phyloP scores from a whole-genome alignment of 2,329 filamentous ascomycete species.

The Aspergillus tanneri region DNA sequence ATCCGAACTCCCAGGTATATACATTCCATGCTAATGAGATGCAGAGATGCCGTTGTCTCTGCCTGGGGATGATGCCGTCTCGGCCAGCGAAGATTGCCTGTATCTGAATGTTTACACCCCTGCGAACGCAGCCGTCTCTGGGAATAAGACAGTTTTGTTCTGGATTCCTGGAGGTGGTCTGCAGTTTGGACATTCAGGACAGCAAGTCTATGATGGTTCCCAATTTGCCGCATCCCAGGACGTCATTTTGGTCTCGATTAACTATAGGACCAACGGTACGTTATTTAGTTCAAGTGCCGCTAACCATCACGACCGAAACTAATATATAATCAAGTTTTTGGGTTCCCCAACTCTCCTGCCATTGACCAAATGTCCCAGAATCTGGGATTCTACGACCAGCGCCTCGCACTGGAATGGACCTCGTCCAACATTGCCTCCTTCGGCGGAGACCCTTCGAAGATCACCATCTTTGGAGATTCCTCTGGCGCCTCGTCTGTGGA shows the following conservation, averaged over 20 bases:
- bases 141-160: not conserved
- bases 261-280: not conserved
- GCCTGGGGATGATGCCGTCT: not conserved
- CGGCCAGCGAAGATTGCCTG: not conserved
- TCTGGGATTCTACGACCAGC: not conserved
- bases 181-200: not conserved
- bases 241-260: not conserved
- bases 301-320: not conserved
- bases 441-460: not conserved
- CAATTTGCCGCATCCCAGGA: not conserved
- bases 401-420: not conserved
- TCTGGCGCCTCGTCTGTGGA: not conserved
- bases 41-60: not conserved
- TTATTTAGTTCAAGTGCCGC: not conserved
- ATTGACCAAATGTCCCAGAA: not conserved
- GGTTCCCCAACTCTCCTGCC: not conserved
- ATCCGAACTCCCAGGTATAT: too few species aligned
- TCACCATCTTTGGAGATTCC: not conserved
- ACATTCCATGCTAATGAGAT: not conserved
- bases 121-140: not conserved
- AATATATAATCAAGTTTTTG: not conserved
- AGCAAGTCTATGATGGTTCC: not conserved
- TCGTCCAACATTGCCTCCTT: not conserved
- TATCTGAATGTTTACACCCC: not conserved
- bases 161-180: not conserved